These are phyloP conservation scores for Alternaria viburni DNA, from an alignment of 2,329 filamentous ascomycete genomes.

Conservation along the genomic window DNA sequence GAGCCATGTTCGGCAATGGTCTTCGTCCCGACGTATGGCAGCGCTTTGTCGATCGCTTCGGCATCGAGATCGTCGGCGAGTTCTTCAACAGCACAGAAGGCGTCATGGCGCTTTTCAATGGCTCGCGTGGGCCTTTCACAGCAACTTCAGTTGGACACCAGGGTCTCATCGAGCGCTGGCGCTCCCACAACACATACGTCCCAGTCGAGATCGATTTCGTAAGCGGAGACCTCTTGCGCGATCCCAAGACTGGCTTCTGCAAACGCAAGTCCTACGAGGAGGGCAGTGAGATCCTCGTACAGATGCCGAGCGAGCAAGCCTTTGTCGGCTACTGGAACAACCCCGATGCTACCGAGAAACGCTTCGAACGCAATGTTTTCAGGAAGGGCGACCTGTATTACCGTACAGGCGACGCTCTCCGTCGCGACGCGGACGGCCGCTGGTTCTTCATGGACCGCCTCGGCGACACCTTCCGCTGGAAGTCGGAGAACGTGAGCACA, in stretches of 20 bases:
- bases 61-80: conserved; percentile 68
- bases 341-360: conserved; percentile 67
- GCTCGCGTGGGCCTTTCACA: conserved; percentile 65
- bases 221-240: conserved; percentile 69
- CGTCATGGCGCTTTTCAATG: conserved; percentile 67
- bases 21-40: conserved; percentile 73
- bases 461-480: conserved; percentile 59
- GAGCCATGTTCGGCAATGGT: conserved; percentile 70
- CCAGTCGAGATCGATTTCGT: conserved; percentile 73
- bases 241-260: conserved; percentile 72
- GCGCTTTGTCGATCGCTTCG: conserved; percentile 68
- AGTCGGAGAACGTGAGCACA: conserved; percentile 57
- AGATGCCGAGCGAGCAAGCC: conserved; percentile 60
- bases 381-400: conserved; percentile 57
- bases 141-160: conserved; percentile 73
- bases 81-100: conserved; percentile 83
- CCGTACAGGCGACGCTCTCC: conserved; percentile 56
- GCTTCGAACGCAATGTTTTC: conserved; percentile 56
- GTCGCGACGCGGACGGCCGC: conserved; percentile 51
- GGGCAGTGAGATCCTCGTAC: conserved; percentile 78
- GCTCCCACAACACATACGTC: conserved; percentile 62
- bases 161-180: conserved; percentile 64
- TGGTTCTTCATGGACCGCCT: conserved; percentile 59
- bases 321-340: conserved; percentile 77
- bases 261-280: conserved; percentile 67